Base-by-base conservation (phyloP, 306 rosid genomes). In the Cyamopsis tetragonoloba region DNA sequence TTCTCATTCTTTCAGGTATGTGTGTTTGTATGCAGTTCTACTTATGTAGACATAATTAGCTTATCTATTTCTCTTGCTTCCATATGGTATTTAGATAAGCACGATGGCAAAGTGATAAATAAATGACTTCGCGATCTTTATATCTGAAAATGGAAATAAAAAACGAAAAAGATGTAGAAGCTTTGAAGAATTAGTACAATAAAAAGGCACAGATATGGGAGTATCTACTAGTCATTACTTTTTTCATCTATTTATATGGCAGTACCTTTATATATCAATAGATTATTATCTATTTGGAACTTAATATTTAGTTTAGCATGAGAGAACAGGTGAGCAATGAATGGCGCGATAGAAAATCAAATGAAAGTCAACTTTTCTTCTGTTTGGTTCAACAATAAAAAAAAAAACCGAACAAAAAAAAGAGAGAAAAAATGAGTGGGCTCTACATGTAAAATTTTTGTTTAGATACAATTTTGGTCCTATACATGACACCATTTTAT, bases 1-100 rank as follows among this genome's bases (percentile, higher is more conserved):
- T 63, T 79, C 89, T 51, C 93, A 81, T 86, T 85, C 91, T 64
- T 88, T 86, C 74, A 91, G 97, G 97, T 91, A 77, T 74, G 80
- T 26, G 41, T 60, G 18, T 43, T 56, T 68, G 27, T 59, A 43
- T 49, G 55, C 55, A 26, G 34, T 62, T 70, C 10, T 76, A 42
- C 53, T 41, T 3, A 32, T 14, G 28, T 56, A 51, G 46, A 37
- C 50, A 46, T 46, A 71, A 23, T 56, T 65, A 59, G 70, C 69
- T 64, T 27, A 20, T 46, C 35, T 55, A 11, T 28, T 58, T 49
- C 34, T 28, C 39, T 42, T 62, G 61, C 51, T 23, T 61, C 51
- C 44, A 34, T 51, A 12, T 42, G 7, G 43, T 51, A 26, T 46
- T 56, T 22, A 59, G n/a, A 18, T 49, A 19, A 31, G 58, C 13